Evolutionary conservation across 2,329 filamentous ascomycete genomes (phyloP).

Genomic region (Plenodomus biglobosus): DNA sequence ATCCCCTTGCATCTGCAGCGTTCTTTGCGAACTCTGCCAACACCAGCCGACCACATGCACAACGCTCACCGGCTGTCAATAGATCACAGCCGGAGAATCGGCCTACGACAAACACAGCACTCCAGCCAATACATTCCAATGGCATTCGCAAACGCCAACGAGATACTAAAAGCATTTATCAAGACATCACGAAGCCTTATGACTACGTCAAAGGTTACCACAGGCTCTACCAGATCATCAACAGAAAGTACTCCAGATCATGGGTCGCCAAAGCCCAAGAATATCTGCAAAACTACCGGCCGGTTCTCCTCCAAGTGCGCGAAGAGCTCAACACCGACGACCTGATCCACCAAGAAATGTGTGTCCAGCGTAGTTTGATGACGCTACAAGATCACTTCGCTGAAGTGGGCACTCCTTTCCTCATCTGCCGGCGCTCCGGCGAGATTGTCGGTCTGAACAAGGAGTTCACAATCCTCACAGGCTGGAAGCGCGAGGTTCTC

Average conservation of each 20-base stretch:
- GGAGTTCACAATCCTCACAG: constrained; percentile 93
- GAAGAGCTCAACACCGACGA: constrained; percentile 86
- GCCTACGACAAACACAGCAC: constrained; percentile 30
- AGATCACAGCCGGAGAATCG: constrained; percentile 31
- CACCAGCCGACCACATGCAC: constrained; percentile 30
- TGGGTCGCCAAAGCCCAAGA: constrained; percentile 83
- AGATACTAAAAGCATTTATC: constrained; percentile 84
- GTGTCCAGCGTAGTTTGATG: constrained; percentile 87
- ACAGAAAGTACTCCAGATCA: constrained; percentile 73
- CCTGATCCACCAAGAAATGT: constrained; percentile 96
- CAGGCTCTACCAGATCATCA: constrained; percentile 76
- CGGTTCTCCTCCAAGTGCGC: constrained; percentile 89
- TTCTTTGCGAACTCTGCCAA: constrained; percentile 36
- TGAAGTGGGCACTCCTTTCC: constrained; percentile 82
- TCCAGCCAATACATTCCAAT: constrained; percentile 38
- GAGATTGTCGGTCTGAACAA: constrained; percentile 96
- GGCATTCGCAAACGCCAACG: constrained; percentile 54
- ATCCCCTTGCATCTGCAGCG: constrained; percentile 36
- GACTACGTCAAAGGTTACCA: constrained; percentile 90
- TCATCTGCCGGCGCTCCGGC: constrained; percentile 88
- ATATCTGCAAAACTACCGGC: constrained; percentile 83
- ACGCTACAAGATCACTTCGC: constrained; percentile 92
- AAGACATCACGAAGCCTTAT: constrained; percentile 86
- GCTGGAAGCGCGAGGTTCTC: constrained; percentile 88
- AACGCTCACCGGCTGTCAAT: constrained; percentile 31